Evolutionary conservation across 352 stramenopile species (phyloP).

Genomic region (Pythium diclinum): DNA sequence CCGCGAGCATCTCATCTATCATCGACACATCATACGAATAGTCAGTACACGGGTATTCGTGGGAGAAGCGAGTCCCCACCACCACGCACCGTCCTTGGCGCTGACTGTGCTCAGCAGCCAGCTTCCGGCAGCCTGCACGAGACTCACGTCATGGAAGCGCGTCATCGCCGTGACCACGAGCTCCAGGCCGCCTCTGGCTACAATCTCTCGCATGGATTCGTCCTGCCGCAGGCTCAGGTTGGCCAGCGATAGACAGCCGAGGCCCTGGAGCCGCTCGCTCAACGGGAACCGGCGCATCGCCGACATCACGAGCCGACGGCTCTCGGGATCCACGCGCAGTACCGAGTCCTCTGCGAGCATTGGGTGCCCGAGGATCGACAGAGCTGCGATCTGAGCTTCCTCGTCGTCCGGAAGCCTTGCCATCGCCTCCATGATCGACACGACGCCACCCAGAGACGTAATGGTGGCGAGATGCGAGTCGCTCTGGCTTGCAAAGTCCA

Average conservation of each 20-base stretch:
- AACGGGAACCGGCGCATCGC: conserved; percentile 60
- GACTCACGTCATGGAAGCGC: conserved; percentile 36
- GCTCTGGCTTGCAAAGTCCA: conserved; percentile 33
- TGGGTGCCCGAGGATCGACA: conserved; percentile 56
- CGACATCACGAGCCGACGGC: conserved; percentile 46
- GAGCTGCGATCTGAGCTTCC: conserved; percentile 41
- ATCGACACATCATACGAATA: background rate
- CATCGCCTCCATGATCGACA: conserved; percentile 47
- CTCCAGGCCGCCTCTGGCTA: conserved; percentile 47
- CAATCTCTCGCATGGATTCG: conserved; percentile 52
- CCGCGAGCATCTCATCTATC: conserved; percentile 41
- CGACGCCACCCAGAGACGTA: conserved; percentile 41
- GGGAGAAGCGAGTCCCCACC: background rate
- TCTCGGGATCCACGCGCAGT: conserved; percentile 51
- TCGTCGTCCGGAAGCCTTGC: conserved; percentile 46
- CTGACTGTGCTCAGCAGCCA: conserved; percentile 56
- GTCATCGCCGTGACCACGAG: conserved; percentile 51
- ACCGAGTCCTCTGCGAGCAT: conserved; percentile 46
- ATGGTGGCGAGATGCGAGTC: conserved; percentile 34
- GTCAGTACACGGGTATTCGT: background rate
- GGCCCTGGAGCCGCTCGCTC: conserved; percentile 51
- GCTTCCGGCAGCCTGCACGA: conserved; percentile 52
- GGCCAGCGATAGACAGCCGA: conserved; percentile 46
- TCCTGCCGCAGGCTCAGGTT: conserved; percentile 66
- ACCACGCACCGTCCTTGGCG: conserved; percentile 36